Conservation (phyloP, 495 filamentous ascomycete genomes). For the Neurospora africana region DNA sequence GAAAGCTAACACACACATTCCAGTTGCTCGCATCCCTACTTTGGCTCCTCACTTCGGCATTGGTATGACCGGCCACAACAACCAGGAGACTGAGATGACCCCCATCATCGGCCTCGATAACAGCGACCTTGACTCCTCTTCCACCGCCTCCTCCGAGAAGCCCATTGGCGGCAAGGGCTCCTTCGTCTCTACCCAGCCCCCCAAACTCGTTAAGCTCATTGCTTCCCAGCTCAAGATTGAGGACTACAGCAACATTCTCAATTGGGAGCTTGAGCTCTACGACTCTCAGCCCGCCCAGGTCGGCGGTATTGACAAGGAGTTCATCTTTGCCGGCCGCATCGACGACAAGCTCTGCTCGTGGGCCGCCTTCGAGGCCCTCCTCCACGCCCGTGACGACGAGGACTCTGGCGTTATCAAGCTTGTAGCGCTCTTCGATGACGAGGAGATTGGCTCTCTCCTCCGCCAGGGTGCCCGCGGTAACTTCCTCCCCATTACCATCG, state of each 20-base stretch:
- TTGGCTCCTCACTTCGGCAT: constrained; percentile 90
- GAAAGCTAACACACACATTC: background rate
- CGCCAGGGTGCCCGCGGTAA: constrained; percentile 86
- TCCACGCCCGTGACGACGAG: constrained; percentile 48
- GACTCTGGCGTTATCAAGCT: constrained; percentile 60
- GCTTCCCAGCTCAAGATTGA: constrained; percentile 58
- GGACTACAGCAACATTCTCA: constrained; percentile 63
- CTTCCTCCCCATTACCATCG: constrained; percentile 68
- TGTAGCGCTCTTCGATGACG: constrained; percentile 87
- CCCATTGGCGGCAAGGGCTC: constrained; percentile 40
- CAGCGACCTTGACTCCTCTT: constrained; percentile 38
- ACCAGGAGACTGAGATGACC: constrained; percentile 87
- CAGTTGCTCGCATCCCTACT: constrained; percentile 81
- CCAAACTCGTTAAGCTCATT: constrained; percentile 74
- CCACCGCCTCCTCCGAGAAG: constrained; percentile 17
- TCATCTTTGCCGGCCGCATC: constrained; percentile 90
- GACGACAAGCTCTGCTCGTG: constrained; percentile 97
- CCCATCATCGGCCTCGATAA: constrained; percentile 87
- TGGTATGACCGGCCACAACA: constrained; percentile 64
- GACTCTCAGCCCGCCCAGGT: constrained; percentile 78
- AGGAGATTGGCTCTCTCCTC: constrained; percentile 85
- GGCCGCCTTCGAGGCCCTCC: constrained; percentile 76
- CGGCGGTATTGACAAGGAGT: constrained; percentile 81
- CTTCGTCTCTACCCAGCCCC: constrained; percentile 73
- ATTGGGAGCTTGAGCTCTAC: constrained; percentile 97